Evolutionary conservation across 2,329 filamentous ascomycete genomes (phyloP).

Genomic region (Cytospora leucostoma): DNA sequence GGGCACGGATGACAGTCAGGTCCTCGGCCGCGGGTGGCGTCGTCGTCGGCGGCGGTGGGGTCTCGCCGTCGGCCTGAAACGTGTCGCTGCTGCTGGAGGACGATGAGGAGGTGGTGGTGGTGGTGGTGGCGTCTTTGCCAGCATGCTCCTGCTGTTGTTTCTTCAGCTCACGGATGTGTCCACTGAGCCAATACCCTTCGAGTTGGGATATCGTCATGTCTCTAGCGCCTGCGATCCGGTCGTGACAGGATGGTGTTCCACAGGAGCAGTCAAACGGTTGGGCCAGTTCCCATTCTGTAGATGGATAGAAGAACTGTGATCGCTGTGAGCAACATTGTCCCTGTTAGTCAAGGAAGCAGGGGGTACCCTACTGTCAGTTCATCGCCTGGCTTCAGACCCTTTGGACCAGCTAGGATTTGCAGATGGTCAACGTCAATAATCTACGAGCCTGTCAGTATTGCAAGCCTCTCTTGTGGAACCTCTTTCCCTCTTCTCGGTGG

Average conservation of each 20-base stretch:
- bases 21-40: not conserved
- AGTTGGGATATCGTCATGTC: conserved; percentile 58
- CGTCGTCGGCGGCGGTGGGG: conserved; percentile 17
- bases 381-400: conserved; percentile 56
- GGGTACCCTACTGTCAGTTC: conserved; percentile 53
- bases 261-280: conserved; percentile 71
- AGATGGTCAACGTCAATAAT: conserved; percentile 61
- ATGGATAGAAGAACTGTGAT: conserved; percentile 69
- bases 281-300: conserved; percentile 73
- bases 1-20: not conserved
- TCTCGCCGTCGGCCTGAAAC: too few relatives aligned
- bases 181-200: conserved; percentile 61
- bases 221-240: conserved; percentile 63
- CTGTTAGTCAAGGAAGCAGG: not conserved
- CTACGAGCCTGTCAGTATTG: conserved; percentile 37
- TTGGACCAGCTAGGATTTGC: conserved; percentile 59
- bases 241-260: conserved; percentile 57
- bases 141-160: conserved; percentile 41
- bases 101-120: conserved; percentile 13
- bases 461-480: not conserved
- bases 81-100: too few relatives aligned
- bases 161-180: conserved; percentile 59
- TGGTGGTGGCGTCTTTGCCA: not conserved
- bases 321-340: not conserved
- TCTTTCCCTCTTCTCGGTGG: not conserved